phyloP scores from a whole-genome alignment of 2,329 filamentous ascomycete genomes.

The Exophiala alcalophila region DNA sequence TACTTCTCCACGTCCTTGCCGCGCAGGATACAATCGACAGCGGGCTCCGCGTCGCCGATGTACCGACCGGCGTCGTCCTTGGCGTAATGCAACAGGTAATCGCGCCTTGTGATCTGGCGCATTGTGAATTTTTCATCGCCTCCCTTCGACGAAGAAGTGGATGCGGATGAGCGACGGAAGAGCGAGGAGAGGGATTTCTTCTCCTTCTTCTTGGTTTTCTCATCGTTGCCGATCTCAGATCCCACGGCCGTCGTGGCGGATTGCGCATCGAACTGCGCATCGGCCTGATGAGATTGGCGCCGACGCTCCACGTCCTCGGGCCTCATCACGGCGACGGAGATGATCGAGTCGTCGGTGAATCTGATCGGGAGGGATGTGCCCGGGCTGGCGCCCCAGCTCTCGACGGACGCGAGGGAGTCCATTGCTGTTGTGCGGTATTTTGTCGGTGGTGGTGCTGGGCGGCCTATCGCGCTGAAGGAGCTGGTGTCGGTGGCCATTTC shows the following conservation, averaged over 20 bases:
- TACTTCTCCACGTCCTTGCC: slow-evolving; percentile 16
- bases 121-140: slow-evolving; percentile 17
- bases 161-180: slow-evolving; percentile 11
- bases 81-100: slow-evolving; percentile 28
- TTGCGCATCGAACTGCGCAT: neutral
- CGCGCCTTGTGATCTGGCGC: slow-evolving; percentile 19
- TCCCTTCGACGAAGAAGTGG: neutral
- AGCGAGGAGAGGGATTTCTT: slow-evolving; percentile 7
- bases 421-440: slow-evolving; percentile 1
- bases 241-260: too few species aligned
- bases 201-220: neutral
- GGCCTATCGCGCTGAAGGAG: slow-evolving; percentile 23
- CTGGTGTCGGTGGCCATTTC: too few species aligned
- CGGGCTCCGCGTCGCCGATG: slow-evolving; percentile 25
- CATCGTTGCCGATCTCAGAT: too few species aligned
- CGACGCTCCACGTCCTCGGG: slow-evolving; percentile 2
- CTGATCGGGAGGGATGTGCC: slow-evolving; percentile 14
- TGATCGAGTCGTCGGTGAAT: slow-evolving; percentile 22
- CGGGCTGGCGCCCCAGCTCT: slow-evolving; percentile 10
- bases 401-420: slow-evolving; percentile 1
- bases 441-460: slow-evolving; percentile 1
- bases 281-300: neutral
- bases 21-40: slow-evolving; percentile 26
- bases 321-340: slow-evolving; percentile 24
- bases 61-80: slow-evolving; percentile 27